Conservation (phyloP, 2,329 filamentous ascomycete species). For the Thielaviopsis populi region DNA sequence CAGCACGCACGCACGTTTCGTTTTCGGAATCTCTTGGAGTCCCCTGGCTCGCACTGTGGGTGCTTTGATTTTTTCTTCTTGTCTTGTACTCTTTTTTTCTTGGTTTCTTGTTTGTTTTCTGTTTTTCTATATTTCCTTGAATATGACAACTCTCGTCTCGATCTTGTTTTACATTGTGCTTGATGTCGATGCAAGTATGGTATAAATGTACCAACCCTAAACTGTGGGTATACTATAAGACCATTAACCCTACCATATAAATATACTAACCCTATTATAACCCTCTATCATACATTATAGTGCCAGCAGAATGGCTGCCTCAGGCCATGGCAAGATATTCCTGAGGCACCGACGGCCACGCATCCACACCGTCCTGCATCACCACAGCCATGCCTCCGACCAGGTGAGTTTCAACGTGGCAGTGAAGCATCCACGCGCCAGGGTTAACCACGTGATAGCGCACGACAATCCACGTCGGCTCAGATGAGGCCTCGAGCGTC, state of each 20-base stretch:
- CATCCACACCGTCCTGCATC: conserved; percentile 34
- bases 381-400: conserved; percentile 40
- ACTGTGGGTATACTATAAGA: too few species aligned
- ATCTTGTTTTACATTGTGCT: not conserved
- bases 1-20: too few species aligned
- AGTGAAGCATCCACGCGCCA: conserved; percentile 40
- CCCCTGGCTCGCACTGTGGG: not conserved
- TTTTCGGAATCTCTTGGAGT: too few species aligned
- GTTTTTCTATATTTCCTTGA: conserved; percentile 2
- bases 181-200: too few species aligned
- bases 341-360: conserved; percentile 28
- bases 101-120: not conserved
- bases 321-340: conserved; percentile 23
- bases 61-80: conserved; percentile 15
- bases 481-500: conserved; percentile 10
- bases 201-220: not conserved
- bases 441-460: conserved; percentile 39
- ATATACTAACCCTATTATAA: not conserved
- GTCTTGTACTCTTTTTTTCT: conserved; percentile 8
- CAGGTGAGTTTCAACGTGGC: conserved; percentile 40
- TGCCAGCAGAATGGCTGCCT: not conserved
- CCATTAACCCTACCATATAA: too few species aligned
- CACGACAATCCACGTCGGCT: conserved; percentile 32
- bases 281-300: not conserved
- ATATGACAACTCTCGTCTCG: not conserved